These are phyloP conservation scores for Nakataea oryzae DNA, from an alignment of 2,329 filamentous ascomycete species.

Conservation along the genomic window DNA sequence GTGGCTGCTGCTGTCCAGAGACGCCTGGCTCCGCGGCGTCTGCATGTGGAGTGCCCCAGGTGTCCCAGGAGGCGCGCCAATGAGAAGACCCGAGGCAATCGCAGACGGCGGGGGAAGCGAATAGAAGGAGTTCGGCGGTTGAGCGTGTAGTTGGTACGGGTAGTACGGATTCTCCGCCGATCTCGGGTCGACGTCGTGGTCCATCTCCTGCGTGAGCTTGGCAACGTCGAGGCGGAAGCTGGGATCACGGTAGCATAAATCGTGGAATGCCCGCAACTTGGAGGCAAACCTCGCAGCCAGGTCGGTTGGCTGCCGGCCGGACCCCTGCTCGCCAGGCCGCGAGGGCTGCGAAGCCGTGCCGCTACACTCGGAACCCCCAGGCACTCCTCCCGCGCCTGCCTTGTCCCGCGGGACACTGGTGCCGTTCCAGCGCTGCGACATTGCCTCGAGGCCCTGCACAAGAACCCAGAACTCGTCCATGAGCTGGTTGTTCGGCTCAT, in stretches of 20 bases:
- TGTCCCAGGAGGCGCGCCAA: not conserved
- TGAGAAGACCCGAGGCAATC: not conserved
- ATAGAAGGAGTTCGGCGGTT: not conserved
- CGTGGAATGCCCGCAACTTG: not conserved
- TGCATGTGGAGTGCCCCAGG: not conserved
- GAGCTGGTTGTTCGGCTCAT: constrained; percentile 9
- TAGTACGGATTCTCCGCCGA: not conserved
- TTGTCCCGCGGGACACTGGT: not conserved
- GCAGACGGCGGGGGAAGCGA: not conserved
- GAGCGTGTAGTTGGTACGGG: not conserved
- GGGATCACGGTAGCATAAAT: not conserved
- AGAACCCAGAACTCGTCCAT: constrained; percentile 14
- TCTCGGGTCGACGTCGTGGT: not conserved
- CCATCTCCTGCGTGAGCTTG: not conserved
- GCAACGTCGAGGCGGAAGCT: not conserved
- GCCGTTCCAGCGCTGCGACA: constrained; percentile 7
- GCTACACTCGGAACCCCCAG: not conserved
- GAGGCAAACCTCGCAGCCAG: not conserved
- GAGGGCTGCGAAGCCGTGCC: not conserved
- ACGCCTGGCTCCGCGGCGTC: not conserved
- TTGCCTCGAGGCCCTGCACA: constrained; percentile 6
- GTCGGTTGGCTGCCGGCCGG: not conserved
- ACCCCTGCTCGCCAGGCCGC: not conserved
- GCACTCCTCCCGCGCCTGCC: not conserved
- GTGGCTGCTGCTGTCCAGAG: not conserved